Base-by-base conservation (phyloP, 208 protist species). In the Trichomonas tenax region DNA sequence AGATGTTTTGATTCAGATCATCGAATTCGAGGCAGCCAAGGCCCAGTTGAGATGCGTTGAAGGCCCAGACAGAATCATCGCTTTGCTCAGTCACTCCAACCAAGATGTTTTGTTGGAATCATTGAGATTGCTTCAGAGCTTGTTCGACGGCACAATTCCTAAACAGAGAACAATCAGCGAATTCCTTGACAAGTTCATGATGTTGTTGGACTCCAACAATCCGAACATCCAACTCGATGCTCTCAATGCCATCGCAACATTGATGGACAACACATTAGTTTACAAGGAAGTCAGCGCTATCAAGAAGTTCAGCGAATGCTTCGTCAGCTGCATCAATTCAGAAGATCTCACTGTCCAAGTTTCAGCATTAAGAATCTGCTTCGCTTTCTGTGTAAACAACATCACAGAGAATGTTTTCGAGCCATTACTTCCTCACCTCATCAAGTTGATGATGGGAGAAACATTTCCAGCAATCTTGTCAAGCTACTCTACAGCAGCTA, bases 241-340 rank as follows among this genome's bases (percentile, higher is more conserved):
- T 38, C 46, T 93, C 1, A 93, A 93, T 51, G 86, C 86, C 11
- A 34, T 93, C 6, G 45, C 86, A 6, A 93, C 44, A 44, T 21
- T 93, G 2, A 93, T 93, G 86, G 86, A 93, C 15, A 93, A 93
- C n/a, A 93, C 17, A 44, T 51, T 93, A 51, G 86, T 93, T 38
- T 93, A 93, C 31, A 93, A 93, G 38, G 86, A 93, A 93, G 86
- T 93, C 31, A 49, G 0, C n/a, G 86, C 86, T 8, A 44, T 17
- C 44, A 48, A 93, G 9, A 38, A 48, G 10, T 93, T 93, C 44
- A 44, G 40, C 2, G 17, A 51, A 51, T 34, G 36, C 44, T 93
- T 93, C 17, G 44, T 26, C 0, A 17, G 0, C 36, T 93, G 86
- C 44, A 93, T 93, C 17, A 26, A 93, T 34, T 34, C 14, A 8